Evolutionary conservation across 345 rosid genomes (phyloP), one percentile per base, ranked within the genome.

Genomic region (Gossypium herbaceum): DNA sequence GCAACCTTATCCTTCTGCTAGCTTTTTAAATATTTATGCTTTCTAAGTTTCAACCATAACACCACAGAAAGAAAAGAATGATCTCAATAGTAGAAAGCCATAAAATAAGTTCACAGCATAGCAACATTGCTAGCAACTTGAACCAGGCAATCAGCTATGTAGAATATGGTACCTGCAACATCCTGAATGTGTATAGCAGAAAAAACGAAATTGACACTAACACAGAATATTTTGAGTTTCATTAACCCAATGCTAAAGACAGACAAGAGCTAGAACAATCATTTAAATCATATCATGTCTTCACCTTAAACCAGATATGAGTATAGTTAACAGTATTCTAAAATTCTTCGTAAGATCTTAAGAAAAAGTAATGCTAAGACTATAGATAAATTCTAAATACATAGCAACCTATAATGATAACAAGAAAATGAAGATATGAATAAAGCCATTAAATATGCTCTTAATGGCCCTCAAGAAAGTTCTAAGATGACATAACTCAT

Each of bases 41-140:
- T 68, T 27, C 58, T 51, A 54, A 54, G 4, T 51, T 51, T 69
- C 19, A 55, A 72, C 63, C 75, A 41, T 41, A 41, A 55, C 57
- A 56, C 62, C 39, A 20, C 39, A 56, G 61, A 29, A 34, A 50
- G 34, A 20, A 66, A 68, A 13, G 15, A 68, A 68, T 13, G 39
- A 68, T 71, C 64, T 71, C 64, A 71, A 52, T 50, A 7, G 10
- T 19, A 52, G 59, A 29, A 70, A 29, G 60, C 34, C 45, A 22
- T 39, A 9, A n/a, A 70, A n/a, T 54, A 70, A 70, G 41, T 25
- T 52, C 60, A 52, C 9, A 69, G 60, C n/a, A 70, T 29, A 52
- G 17, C 17, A 34, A 52, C 60, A 52, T 29, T 10, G 73, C 45
- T 27, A 9, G 45, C 24, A 51, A 69, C 45, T 15, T 54, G 19